Base-by-base conservation (phyloP, 2,329 filamentous ascomycete genomes). In the Colletotrichum sp. region DNA sequence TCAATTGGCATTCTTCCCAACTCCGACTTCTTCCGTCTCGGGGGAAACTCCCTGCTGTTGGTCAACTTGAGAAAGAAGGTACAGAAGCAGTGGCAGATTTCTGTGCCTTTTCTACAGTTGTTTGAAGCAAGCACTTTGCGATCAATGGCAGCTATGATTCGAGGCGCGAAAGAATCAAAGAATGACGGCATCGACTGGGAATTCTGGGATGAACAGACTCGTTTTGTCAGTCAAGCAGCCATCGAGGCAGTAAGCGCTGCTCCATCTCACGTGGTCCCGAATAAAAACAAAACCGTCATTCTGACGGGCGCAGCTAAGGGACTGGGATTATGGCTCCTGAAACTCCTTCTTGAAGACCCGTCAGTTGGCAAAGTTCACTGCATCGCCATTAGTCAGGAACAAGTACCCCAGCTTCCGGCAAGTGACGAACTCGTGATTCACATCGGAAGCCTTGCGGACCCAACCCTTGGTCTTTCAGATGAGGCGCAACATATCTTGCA, bases 41-140 rank as follows among this genome's bases (percentile, higher is more conserved):
- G 87, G 4, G 87, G 86, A 7, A 87, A 82, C 70, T 88, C 87
- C 0, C 70, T 88, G 5, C 79, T 86, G 1, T 76, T 87, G 1
- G 78, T 88, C 13, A 76, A 80, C 5, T 82, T 91, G 0, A 83
- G 85, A 68, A 67, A 77, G 0, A 70, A 71, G 1, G 84, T 90
- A 34, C 77, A 77, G 2, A 66, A 81, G 2, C 38, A 38, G 0
- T 85, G 89, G 67, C 70, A 77, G 1, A 79, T 83, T 8, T 62
- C 56, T 3, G 10, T 88, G 0, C 76, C 78, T 0, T 78, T 89
- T 1, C n/a, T 79, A 2, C 77, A 87, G 0, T 79, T 90, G 1
- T 83, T 88, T 58, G 77, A 82, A 5, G 71, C 79, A 2, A 85
- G 80, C 73, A 86, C 84, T 0, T 80, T 90, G 2, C 78, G 79